Conservation (phyloP, 2,329 filamentous ascomycete genomes). For the Colletotrichum karsti region DNA sequence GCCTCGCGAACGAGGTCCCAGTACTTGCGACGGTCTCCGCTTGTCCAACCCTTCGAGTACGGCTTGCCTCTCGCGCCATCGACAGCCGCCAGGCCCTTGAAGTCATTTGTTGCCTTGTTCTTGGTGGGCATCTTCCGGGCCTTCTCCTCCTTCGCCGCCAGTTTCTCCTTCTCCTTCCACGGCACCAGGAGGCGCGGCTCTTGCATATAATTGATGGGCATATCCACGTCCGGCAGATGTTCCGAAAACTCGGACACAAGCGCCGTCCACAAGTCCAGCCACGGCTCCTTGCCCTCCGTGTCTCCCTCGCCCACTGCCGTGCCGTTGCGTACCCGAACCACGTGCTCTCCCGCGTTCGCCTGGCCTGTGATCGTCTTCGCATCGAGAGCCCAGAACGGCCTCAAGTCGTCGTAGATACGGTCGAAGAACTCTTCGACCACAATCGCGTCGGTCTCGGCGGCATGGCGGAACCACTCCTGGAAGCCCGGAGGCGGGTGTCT, state of each 20-base stretch:
- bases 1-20: constrained; percentile 67
- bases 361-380: constrained; percentile 46
- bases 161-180: constrained; percentile 61
- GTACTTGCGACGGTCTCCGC: constrained; percentile 44
- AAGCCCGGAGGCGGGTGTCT: constrained; percentile 73
- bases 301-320: constrained; percentile 49
- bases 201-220: constrained; percentile 72
- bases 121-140: constrained; percentile 52
- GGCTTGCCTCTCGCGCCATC: constrained; percentile 47
- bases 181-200: constrained; percentile 70
- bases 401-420: constrained; percentile 69
- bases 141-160: constrained; percentile 56
- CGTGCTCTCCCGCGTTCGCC: constrained; percentile 52
- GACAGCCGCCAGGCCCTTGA: constrained; percentile 48
- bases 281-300: constrained; percentile 48
- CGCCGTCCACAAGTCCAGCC: constrained; percentile 56
- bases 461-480: constrained; percentile 66
- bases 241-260: constrained; percentile 61
- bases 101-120: constrained; percentile 51
- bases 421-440: constrained; percentile 72
- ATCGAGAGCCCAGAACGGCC: constrained; percentile 68
- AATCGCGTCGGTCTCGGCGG: constrained; percentile 58
- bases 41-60: constrained; percentile 14
- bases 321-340: constrained; percentile 58
- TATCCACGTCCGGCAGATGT: constrained; percentile 70